Conservation (phyloP, 1,139 yeast species). For the Pichia sp. region DNA sequence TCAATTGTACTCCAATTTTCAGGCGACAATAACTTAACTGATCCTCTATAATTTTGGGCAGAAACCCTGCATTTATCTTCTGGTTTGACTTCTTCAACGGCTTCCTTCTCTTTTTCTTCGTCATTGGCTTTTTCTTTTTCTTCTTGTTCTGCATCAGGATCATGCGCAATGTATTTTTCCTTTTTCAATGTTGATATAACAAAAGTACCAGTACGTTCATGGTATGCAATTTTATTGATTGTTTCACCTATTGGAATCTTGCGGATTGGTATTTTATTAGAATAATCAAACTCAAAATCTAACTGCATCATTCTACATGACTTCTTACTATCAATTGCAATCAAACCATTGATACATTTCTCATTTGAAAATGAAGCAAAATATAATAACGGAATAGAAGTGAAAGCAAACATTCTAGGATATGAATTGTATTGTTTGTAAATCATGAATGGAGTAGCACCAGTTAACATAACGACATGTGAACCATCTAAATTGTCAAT, state of each 20-base stretch:
- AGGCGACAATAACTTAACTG: constrained; percentile 67
- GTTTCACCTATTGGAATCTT: constrained; percentile 57
- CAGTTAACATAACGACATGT: constrained; percentile 69
- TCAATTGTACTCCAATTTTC: constrained; percentile 78
- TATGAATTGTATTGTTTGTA: constrained; percentile 61
- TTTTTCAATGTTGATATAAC: constrained; percentile 63
- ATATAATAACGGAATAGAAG: constrained; percentile 62
- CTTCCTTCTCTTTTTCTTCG: constrained; percentile 57
- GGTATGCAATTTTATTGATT: constrained; percentile 69
- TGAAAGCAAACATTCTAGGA: constrained; percentile 68
- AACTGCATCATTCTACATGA: constrained; percentile 72
- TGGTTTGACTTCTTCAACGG: constrained; percentile 58
- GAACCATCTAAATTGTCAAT: constrained; percentile 57
- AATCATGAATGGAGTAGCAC: constrained; percentile 69
- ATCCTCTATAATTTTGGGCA: constrained; percentile 38
- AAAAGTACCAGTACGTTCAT: constrained; percentile 64
- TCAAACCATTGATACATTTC: constrained; percentile 48
- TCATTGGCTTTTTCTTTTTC: constrained; percentile 66
- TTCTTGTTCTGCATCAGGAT: constrained; percentile 55
- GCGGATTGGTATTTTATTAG: constrained; percentile 63
- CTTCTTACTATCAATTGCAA: constrained; percentile 69
- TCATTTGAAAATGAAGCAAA: constrained; percentile 49
- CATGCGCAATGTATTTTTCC: constrained; percentile 63
- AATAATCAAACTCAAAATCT: constrained; percentile 45
- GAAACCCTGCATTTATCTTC: constrained; percentile 44